Evolutionary conservation across 208 protist species (phyloP).

Genomic region (Crithidia mellificae): DNA sequence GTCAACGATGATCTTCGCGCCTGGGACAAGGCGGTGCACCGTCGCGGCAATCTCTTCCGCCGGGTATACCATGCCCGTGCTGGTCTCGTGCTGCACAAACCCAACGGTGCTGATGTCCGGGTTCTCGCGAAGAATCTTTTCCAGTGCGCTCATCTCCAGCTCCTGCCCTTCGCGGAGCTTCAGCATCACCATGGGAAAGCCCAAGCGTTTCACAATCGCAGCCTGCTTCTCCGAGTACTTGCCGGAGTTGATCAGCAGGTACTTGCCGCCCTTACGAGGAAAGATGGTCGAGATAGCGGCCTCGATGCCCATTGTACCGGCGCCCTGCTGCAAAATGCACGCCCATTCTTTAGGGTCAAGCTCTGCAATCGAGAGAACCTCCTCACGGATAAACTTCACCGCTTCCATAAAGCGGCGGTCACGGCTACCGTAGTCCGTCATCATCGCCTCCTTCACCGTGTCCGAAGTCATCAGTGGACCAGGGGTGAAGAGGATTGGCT

Average conservation of each 20-base stretch:
- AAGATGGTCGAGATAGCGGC: constrained; percentile 72
- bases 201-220: constrained; percentile 58
- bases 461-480: constrained; percentile 81
- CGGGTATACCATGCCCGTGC: constrained; percentile 89
- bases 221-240: constrained; percentile 86
- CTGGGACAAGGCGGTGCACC: constrained; percentile 49
- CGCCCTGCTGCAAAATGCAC: constrained; percentile 78
- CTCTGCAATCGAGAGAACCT: constrained; percentile 52
- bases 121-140: constrained; percentile 48
- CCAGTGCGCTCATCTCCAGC: constrained; percentile 48
- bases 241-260: constrained; percentile 80
- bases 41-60: constrained; percentile 56
- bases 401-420: constrained; percentile 78
- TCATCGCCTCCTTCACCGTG: constrained; percentile 78
- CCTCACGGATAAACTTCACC: constrained; percentile 65
- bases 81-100: constrained; percentile 89
- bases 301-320: constrained; percentile 86
- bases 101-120: constrained; percentile 73
- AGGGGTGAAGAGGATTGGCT: constrained; percentile 81
- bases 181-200: constrained; percentile 51
- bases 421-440: constrained; percentile 80
- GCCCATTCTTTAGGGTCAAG: constrained; percentile 58
- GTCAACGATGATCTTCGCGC: constrained; percentile 81
- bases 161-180: constrained; percentile 68
- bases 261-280: constrained; percentile 58